These are phyloP conservation scores for Arthrobotrys pseudoclavata DNA, from an alignment of 2,329 filamentous ascomycete species.

Conservation along the genomic window DNA sequence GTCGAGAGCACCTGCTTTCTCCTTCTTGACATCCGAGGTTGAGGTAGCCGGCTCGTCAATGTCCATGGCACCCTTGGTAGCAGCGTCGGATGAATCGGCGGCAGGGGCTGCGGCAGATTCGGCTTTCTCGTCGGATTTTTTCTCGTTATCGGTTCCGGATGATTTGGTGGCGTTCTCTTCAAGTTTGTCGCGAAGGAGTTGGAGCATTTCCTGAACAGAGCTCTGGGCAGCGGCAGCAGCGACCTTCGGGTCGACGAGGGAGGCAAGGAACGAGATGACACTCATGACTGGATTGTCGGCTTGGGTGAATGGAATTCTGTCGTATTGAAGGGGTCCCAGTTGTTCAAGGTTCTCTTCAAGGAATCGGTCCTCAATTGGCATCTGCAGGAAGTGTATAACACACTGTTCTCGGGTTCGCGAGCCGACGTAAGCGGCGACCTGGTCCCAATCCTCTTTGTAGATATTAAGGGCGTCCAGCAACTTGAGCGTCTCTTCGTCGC, in stretches of 20 bases:
- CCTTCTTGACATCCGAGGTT: constrained; percentile 71
- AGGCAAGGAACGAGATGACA: constrained; percentile 92
- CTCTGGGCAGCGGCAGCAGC: constrained; percentile 91
- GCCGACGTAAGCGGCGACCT: constrained; percentile 91
- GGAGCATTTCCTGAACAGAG: constrained; percentile 87
- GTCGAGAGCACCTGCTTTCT: constrained; percentile 73
- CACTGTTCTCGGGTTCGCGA: constrained; percentile 95
- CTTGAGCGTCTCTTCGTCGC: constrained; percentile 87
- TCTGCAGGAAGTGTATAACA: constrained; percentile 92
- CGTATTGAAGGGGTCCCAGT: constrained; percentile 76
- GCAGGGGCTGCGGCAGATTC: constrained; percentile 9
- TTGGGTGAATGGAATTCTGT: constrained; percentile 79
- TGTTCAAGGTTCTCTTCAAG: constrained; percentile 82
- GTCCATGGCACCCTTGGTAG: constrained; percentile 68
- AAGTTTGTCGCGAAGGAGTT: constrained; percentile 81
- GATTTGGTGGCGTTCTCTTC: constrained; percentile 69
- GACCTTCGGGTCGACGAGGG: constrained; percentile 88
- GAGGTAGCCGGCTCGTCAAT: constrained; percentile 69
- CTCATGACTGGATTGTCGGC: constrained; percentile 97
- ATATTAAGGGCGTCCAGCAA: constrained; percentile 91
- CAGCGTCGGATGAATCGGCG: constrained; percentile 16
- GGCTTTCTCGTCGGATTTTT: constrained; percentile 56
- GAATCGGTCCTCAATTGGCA: constrained; percentile 98
- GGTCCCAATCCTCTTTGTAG: constrained; percentile 95
- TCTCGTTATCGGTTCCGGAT: constrained; percentile 52